Conservation (phyloP, 176 grass and related monocot species). For the Oryza brachyantha region DNA sequence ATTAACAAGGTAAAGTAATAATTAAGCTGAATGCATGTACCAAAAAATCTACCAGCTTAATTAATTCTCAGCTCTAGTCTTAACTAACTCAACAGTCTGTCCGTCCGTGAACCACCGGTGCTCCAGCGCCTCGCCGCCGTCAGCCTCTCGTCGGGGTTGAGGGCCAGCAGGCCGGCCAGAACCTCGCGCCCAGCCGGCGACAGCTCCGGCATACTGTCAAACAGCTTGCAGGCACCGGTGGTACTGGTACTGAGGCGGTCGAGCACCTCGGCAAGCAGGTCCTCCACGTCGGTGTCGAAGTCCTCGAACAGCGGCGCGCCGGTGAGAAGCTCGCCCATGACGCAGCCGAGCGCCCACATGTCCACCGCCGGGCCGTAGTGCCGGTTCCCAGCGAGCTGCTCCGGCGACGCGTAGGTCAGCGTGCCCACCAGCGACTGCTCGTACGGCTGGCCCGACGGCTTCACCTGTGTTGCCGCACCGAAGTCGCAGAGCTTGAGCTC, state of each 20-base stretch:
- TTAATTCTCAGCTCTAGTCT: no score
- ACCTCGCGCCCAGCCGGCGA: constrained; percentile 4
- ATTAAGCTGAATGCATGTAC: no score
- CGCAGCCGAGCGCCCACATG: background rate
- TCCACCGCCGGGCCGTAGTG: background rate
- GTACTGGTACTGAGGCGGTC: background rate
- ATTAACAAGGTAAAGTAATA: no score
- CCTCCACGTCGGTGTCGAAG: background rate
- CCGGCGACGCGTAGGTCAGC: background rate
- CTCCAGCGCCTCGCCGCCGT: background rate
- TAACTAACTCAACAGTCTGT: background rate
- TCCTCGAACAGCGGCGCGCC: background rate
- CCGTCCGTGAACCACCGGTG: background rate
- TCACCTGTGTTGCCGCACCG: background rate
- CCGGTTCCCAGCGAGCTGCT: background rate
- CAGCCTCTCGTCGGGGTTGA: constrained; percentile 11
- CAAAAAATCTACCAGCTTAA: no score
- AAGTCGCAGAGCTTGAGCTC: constrained; percentile 33
- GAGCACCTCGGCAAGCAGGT: background rate
- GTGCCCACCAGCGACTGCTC: background rate
- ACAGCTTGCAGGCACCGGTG: background rate
- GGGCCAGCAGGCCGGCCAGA: background rate
- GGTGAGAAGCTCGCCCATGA: background rate
- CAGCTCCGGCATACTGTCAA: background rate
- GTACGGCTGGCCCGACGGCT: background rate